Evolutionary conservation across 768 basidiomycete species (phyloP), one percentile per base, ranked within the genome.

Genomic region (Pseudohyphozyma bogoriensis): DNA sequence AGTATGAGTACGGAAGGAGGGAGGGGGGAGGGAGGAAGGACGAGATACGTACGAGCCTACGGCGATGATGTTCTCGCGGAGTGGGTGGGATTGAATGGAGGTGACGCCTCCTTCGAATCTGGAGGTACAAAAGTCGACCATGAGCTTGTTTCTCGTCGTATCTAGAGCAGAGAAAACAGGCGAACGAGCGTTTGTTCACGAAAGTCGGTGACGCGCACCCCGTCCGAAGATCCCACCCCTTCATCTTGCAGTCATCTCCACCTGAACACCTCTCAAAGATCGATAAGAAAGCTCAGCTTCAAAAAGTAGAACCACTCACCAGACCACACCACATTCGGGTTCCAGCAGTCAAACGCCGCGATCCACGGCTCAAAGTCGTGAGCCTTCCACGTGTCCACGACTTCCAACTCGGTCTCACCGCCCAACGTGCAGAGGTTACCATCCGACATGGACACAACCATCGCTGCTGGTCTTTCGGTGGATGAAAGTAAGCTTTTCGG

Each of bases 301-400:
- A 36, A 35, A 26, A 6, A 4, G 1, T 11, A 24, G 4, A 5
- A 46, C 16, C 49, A 66, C 75, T 51, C 50, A 87, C 91, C 92
- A 15, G 89, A 89, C 75, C 88, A 96, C 6, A 87, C 73, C 68
- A 83, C 82, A 1, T 78, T 76, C 12, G 56, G 49, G 60, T 91
- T 76, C 87, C 89, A 93, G 65, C 85, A 84, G 69, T 96, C 81
- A 85, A 89, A 97, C 1, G 86, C 83, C 1, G 86, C 83, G 51
- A 89, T 82, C 95, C 95, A 99, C 0, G 92, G 86, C 71, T 99
- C 95, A 68, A 84, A 83, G 59, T 91, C 88, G 68, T 97, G 95
- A 1, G 88, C 92, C 59, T 82, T 77, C 91, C 91, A 97, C 2
- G 78, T 78, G 29, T 80, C 74, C 7, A 76, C 75, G 4, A 85